A percentile compares a stretch with the other conserved stretches of the same genome.
Conservation (phyloP, 2,329 filamentous ascomycete genomes). For the Xylaria sp. region DNA sequence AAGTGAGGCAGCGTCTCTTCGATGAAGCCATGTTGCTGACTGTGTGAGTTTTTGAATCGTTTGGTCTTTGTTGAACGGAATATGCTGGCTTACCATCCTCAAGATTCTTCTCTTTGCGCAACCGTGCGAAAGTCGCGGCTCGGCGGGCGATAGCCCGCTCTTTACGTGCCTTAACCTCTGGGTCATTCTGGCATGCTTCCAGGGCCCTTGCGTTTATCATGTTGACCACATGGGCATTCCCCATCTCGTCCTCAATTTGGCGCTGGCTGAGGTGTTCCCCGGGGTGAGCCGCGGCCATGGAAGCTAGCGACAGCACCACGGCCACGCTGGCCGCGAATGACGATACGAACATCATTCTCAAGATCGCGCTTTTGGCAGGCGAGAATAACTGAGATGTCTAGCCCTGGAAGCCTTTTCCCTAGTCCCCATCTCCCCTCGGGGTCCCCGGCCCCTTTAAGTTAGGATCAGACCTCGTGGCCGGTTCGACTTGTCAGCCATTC, state of each 20-base stretch:
- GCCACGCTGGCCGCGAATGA: slow-evolving; percentile 41
- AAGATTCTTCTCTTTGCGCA: slow-evolving; percentile 51
- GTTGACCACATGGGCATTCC: slow-evolving; percentile 47
- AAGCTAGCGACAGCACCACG: slow-evolving; percentile 41
- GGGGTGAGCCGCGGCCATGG: slow-evolving; percentile 45
- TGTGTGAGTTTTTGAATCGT: slow-evolving; percentile 5
- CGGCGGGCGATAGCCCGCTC: slow-evolving; percentile 54
- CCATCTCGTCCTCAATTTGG: slow-evolving; percentile 45
- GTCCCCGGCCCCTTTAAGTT: slow-evolving; percentile 30
- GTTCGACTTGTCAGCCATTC: neutral
- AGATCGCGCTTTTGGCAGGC: neutral
- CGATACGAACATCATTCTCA: slow-evolving; percentile 42
- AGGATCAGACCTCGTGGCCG: neutral
- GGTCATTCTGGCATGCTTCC: slow-evolving; percentile 53
- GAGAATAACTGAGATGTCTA: neutral
- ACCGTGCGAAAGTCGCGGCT: slow-evolving; percentile 52
- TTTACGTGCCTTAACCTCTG: slow-evolving; percentile 54
- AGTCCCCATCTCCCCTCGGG: neutral
- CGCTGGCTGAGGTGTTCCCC: slow-evolving; percentile 47
- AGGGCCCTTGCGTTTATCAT: slow-evolving; percentile 50
- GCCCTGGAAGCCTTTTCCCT: neutral
- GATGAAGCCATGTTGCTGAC: slow-evolving; percentile 47
- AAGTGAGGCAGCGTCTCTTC: slow-evolving; percentile 52
- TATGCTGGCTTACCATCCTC: slow-evolving; percentile 42
- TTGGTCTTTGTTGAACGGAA: neutral